Conservation (phyloP, 140 eudicot species). For the Senecio squalidus region DNA sequence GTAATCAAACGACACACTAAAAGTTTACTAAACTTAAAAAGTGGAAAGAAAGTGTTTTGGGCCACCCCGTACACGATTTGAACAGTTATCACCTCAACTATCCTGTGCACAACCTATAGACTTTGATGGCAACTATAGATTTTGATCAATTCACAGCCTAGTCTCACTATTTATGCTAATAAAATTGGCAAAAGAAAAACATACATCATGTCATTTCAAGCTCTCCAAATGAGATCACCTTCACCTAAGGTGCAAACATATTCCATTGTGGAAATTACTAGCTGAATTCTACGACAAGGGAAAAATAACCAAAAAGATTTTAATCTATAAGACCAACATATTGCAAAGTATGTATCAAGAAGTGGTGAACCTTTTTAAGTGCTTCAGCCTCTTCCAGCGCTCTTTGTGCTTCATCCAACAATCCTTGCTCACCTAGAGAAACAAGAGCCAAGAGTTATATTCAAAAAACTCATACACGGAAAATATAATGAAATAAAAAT, state of each 20-base stretch:
- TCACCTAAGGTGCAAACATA: conserved; percentile 26
- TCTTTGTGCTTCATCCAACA: conserved; percentile 95
- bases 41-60: too few species aligned
- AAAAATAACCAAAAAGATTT: conserved; percentile 1
- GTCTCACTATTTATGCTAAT: conserved; percentile 2
- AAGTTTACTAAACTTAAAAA: too few species aligned
- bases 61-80: too few species aligned
- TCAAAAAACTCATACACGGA: background rate
- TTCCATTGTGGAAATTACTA: conserved; percentile 21
- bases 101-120: background rate
- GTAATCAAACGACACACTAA: too few species aligned
- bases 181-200: conserved; percentile 16
- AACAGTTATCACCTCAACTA: background rate
- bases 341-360: background rate
- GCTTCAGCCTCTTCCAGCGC: conserved; percentile 98
- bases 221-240: conserved; percentile 17
- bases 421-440: conserved; percentile 89
- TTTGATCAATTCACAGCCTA: conserved; percentile 1
- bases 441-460: background rate
- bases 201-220: conserved; percentile 19
- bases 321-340: conserved; percentile 3
- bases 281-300: conserved; percentile 13
- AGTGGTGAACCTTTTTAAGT: conserved; percentile 74
- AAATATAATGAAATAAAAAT: background rate
- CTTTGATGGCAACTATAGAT: background rate